These are phyloP conservation scores for Infundibulicybe gibba DNA, from an alignment of 768 basidiomycete genomes.

Conservation along the genomic window DNA sequence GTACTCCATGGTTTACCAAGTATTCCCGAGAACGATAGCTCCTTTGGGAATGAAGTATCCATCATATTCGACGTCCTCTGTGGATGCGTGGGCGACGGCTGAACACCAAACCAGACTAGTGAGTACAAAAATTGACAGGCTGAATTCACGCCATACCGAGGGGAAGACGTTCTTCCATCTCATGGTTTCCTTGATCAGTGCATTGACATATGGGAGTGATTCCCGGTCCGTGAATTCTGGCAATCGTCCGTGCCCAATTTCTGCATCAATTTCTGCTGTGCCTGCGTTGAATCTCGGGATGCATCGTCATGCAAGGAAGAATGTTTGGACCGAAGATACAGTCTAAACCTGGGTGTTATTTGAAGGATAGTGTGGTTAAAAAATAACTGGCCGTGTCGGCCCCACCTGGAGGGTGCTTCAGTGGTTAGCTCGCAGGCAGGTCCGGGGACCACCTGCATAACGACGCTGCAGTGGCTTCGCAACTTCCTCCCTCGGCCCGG, in stretches of 20 bases:
- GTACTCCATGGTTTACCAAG: slow-evolving; percentile 2
- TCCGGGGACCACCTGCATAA: not conserved
- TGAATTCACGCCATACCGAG: slow-evolving; percentile 11
- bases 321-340: slow-evolving; percentile 19
- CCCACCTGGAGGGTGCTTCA: not conserved
- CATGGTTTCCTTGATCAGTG: slow-evolving; percentile 23
- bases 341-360: slow-evolving; percentile 8
- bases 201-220: slow-evolving; percentile 23
- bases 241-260: slow-evolving; percentile 21
- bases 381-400: slow-evolving; percentile 2
- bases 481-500: not conserved
- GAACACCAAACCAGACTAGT: not conserved
- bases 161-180: slow-evolving; percentile 21
- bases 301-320: slow-evolving; percentile 24
- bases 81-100: slow-evolving; percentile 12
- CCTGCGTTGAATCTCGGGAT: slow-evolving; percentile 29
- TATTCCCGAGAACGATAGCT: slow-evolving; percentile 9
- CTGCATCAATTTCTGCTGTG: slow-evolving; percentile 25
- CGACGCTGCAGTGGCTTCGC: not conserved
- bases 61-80: slow-evolving; percentile 10
- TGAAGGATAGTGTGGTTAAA: not conserved
- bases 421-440: not conserved
- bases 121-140: not conserved
- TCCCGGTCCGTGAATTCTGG: slow-evolving; percentile 22
- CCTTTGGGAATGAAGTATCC: slow-evolving; percentile 9